Conservation (phyloP, 352 stramenopile genomes). For the Phytophthora europaea region DNA sequence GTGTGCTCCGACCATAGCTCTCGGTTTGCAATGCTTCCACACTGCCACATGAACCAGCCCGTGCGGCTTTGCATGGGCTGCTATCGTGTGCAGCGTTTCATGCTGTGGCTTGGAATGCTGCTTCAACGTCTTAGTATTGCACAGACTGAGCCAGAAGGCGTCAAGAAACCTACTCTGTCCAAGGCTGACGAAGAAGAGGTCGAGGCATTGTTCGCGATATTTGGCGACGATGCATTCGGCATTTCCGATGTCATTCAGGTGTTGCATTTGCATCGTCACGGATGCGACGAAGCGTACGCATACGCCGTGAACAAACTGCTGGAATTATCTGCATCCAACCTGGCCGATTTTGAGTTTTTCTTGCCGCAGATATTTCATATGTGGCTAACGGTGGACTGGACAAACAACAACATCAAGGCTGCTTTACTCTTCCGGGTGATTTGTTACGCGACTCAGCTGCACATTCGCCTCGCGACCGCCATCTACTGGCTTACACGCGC, state of each 20-base stretch:
- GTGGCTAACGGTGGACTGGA: slow-evolving; percentile 86
- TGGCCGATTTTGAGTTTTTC: slow-evolving; percentile 90
- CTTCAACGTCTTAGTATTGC: slow-evolving; percentile 68
- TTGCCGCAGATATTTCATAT: slow-evolving; percentile 87
- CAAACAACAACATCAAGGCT: slow-evolving; percentile 78
- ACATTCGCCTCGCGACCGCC: slow-evolving; percentile 81
- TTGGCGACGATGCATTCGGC: slow-evolving; percentile 67
- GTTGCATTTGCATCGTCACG: slow-evolving; percentile 83
- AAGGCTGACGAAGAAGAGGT: slow-evolving; percentile 76
- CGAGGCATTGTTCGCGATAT: slow-evolving; percentile 55
- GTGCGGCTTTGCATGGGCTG: slow-evolving; percentile 79
- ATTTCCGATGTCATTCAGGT: slow-evolving; percentile 87
- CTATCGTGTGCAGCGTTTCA: slow-evolving; percentile 80
- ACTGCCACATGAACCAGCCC: slow-evolving; percentile 71
- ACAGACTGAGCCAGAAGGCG: slow-evolving; percentile 44
- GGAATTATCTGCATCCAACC: slow-evolving; percentile 63
- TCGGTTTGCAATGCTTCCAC: slow-evolving; percentile 69
- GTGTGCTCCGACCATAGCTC: slow-evolving; percentile 87
- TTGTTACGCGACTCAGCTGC: slow-evolving; percentile 73
- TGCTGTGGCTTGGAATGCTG: slow-evolving; percentile 74
- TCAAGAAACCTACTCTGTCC: slow-evolving; percentile 46
- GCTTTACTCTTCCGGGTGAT: slow-evolving; percentile 81
- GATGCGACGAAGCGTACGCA: slow-evolving; percentile 78
- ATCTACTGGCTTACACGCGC: slow-evolving; percentile 87
- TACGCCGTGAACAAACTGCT: slow-evolving; percentile 79